Percentiles rank a stretch among this genome's conserved stretches.
Conservation (phyloP, 2,329 filamentous ascomycete genomes). For the Fusarium buxicola region DNA sequence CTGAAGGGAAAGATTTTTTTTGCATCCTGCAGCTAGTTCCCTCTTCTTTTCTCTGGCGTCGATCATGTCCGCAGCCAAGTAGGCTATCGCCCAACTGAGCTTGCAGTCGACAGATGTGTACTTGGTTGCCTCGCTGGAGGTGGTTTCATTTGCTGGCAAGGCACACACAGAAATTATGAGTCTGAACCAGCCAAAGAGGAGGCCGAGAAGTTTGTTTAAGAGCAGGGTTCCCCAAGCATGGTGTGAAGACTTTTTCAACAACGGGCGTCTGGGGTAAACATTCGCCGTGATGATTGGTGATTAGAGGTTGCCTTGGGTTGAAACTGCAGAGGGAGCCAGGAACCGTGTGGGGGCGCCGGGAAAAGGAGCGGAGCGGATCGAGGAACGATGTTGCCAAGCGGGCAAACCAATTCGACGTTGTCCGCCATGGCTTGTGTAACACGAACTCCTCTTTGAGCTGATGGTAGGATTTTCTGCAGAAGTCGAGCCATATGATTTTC, state of each 20-base stretch:
- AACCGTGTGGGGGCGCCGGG: constrained; percentile 21
- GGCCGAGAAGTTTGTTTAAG: neutral
- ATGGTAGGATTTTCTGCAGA: neutral
- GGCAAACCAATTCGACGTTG: constrained; percentile 28
- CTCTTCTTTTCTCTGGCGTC: constrained; percentile 16
- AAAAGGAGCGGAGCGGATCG: constrained; percentile 30
- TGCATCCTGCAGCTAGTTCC: constrained; percentile 37
- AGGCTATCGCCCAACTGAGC: constrained; percentile 10
- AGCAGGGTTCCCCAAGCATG: constrained; percentile 19
- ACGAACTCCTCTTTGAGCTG: constrained; percentile 7
- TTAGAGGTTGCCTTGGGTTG: constrained; percentile 18
- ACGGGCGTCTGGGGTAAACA: constrained; percentile 39
- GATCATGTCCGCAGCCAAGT: constrained; percentile 19
- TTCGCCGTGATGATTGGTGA: constrained; percentile 30
- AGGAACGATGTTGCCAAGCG: constrained; percentile 4
- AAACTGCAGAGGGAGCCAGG: constrained; percentile 23
- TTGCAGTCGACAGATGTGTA: constrained; percentile 3
- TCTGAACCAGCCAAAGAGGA: constrained; percentile 12
- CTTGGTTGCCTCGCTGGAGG: constrained; percentile 35
- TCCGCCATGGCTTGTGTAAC: constrained; percentile 18
- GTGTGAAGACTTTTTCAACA: constrained; percentile 31
- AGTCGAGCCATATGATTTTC: neutral
- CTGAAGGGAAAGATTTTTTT: constrained; percentile 22
- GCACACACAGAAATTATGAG: constrained; percentile 18
- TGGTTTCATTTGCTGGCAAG: constrained; percentile 28